Percentiles rank a stretch among this genome's conserved stretches.
phyloP scores from a whole-genome alignment of 192 early-diverging fungal species.

The Jimgerdemannia flammicorona region DNA sequence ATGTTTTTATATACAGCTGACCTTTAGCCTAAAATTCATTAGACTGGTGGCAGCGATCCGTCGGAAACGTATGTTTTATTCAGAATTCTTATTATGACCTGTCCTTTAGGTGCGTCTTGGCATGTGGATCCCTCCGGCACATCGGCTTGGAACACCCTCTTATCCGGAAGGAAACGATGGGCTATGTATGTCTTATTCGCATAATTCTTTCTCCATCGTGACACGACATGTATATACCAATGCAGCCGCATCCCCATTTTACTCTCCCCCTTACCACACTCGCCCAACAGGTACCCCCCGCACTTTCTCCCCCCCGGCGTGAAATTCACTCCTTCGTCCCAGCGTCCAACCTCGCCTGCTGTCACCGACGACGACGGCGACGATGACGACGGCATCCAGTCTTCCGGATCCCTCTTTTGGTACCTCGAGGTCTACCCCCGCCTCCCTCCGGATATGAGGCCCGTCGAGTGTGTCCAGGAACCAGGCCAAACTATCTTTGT shows the following conservation, averaged over 20 bases:
- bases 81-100: no score
- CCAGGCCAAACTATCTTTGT: conserved; percentile 46
- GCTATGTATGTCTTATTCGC: conserved; percentile 32
- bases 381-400: neutral
- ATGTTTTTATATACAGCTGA: no score
- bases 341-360: neutral
- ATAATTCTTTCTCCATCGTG: neutral
- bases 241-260: neutral
- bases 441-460: conserved; percentile 23
- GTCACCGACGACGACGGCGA: neutral
- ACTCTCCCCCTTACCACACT: neutral
- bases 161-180: conserved; percentile 46
- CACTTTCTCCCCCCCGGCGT: neutral
- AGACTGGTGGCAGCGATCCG: no score
- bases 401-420: conserved; percentile 32
- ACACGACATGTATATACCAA: neutral
- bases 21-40: no score
- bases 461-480: conserved; percentile 38
- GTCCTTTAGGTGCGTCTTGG: conserved; percentile 22
- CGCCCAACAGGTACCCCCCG: neutral
- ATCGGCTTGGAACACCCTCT: conserved; percentile 44
- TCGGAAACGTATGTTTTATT: no score
- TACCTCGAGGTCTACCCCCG: conserved; percentile 44
- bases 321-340: neutral
- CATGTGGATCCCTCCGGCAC: conserved; percentile 41